These are phyloP conservation scores for Penicillium janthinellum DNA, from an alignment of 2,329 filamentous ascomycete genomes.

Conservation along the genomic window DNA sequence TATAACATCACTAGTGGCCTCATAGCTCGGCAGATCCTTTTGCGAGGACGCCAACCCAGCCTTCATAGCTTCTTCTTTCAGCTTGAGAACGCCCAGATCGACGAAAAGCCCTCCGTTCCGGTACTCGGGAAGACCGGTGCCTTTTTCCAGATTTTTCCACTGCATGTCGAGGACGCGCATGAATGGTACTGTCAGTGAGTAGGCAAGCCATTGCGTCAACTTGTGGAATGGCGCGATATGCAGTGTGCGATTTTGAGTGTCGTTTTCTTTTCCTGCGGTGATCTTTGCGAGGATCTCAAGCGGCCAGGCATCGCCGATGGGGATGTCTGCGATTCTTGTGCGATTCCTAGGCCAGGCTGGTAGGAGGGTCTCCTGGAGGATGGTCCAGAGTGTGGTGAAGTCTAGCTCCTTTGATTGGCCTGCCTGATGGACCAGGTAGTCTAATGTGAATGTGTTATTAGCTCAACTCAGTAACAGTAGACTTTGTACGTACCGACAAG, in stretches of 20 bases:
- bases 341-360: slow-evolving; percentile 54
- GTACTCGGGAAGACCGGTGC: slow-evolving; percentile 72
- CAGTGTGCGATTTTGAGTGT: slow-evolving; percentile 16
- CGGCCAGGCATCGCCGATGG: slow-evolving; percentile 57
- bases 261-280: slow-evolving; percentile 4
- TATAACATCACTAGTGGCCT: slow-evolving; percentile 61
- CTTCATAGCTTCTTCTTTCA: slow-evolving; percentile 52
- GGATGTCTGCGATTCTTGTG: slow-evolving; percentile 42
- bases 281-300: slow-evolving; percentile 28
- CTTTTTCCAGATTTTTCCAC: slow-evolving; percentile 56
- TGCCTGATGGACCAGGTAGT: slow-evolving; percentile 42
- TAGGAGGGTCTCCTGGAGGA: slow-evolving; percentile 50
- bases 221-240: slow-evolving; percentile 60
- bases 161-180: slow-evolving; percentile 54
- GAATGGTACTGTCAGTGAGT: slow-evolving; percentile 70
- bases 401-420: slow-evolving; percentile 35
- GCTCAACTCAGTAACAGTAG: neutral
- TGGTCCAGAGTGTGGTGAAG: slow-evolving; percentile 46
- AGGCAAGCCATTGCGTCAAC: slow-evolving; percentile 72
- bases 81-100: slow-evolving; percentile 56
- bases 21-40: slow-evolving; percentile 50
- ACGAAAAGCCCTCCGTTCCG: slow-evolving; percentile 71
- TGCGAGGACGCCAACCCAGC: slow-evolving; percentile 51
- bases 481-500: slow-evolving; percentile 47
- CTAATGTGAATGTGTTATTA: slow-evolving; percentile 28